Evolutionary conservation across 495 filamentous ascomycete genomes (phyloP).

Genomic region (Schizothecium vesticola): DNA sequence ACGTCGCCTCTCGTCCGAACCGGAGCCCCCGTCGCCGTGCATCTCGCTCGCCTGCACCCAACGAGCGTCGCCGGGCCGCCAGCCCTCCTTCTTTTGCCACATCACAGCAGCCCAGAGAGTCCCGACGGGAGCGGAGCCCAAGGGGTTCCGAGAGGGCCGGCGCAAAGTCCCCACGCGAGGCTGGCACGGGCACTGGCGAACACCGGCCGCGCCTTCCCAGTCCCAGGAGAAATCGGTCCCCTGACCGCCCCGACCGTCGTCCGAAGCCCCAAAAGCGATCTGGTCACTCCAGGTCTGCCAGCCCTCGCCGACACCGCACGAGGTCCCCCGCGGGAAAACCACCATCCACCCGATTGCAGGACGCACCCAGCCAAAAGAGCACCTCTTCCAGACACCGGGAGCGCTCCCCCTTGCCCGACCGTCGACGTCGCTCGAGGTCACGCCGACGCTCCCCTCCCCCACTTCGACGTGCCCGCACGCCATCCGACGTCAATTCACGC

Average conservation of each 20-base stretch:
- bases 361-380: slow-evolving; percentile 14
- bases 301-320: slow-evolving; percentile 19
- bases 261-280: slow-evolving; percentile 21
- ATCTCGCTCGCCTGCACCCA: slow-evolving; percentile 30
- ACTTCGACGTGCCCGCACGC: slow-evolving; percentile 29
- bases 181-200: slow-evolving; percentile 16
- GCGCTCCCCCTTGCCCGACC: slow-evolving; percentile 28
- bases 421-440: slow-evolving; percentile 35
- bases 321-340: slow-evolving; percentile 16
- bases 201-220: slow-evolving; percentile 16
- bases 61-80: slow-evolving; percentile 37
- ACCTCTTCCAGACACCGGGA: slow-evolving; percentile 25
- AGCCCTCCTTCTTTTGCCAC: slow-evolving; percentile 25
- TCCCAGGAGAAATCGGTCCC: slow-evolving; percentile 30
- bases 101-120: slow-evolving; percentile 30
- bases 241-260: slow-evolving; percentile 22
- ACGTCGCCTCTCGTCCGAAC: slow-evolving; percentile 2
- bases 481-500: slow-evolving; percentile 33
- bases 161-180: slow-evolving; percentile 18
- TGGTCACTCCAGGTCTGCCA: slow-evolving; percentile 27
- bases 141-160: slow-evolving; percentile 24
- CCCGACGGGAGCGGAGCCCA: slow-evolving; percentile 31
- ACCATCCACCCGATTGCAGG: background rate
- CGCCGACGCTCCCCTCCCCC: slow-evolving; percentile 24
- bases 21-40: slow-evolving; percentile 17